Conservation (phyloP, 148 eudicot genomes). For the Agrostemma githago region DNA sequence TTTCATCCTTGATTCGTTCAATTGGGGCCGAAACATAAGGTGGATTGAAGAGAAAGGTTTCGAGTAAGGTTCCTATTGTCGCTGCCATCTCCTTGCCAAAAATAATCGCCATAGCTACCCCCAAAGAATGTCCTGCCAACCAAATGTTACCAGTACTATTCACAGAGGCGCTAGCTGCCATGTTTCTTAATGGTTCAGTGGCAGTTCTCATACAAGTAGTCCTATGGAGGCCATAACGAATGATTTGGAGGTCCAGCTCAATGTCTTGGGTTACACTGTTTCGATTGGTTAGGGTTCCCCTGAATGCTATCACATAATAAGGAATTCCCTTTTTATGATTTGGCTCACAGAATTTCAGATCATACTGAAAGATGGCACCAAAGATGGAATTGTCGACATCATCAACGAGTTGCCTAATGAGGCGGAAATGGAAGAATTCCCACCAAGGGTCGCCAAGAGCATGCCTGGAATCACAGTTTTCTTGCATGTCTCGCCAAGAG, state of each 20-base stretch:
- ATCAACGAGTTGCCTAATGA: conserved; percentile 34
- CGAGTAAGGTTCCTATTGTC: conserved; percentile 33
- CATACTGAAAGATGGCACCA: conserved; percentile 55
- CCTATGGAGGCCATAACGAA: conserved; percentile 34
- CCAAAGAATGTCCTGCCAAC: conserved; percentile 77
- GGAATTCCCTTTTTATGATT: conserved; percentile 33
- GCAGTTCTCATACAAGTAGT: conserved; percentile 38
- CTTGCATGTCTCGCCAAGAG: conserved; percentile 53
- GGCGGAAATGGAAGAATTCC: conserved; percentile 46
- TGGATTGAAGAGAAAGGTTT: conserved; percentile 71
- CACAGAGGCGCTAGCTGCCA: conserved; percentile 18
- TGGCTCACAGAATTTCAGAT: conserved; percentile 10
- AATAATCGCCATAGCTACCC: conserved; percentile 61
- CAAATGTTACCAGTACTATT: conserved; percentile 28
- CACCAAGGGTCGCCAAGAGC: conserved; percentile 77
- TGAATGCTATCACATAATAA: conserved; percentile 55
- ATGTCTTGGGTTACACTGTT: conserved; percentile 40
- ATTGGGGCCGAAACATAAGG: conserved; percentile 52
- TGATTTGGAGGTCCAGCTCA: conserved; percentile 37
- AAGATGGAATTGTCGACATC: conserved; percentile 44
- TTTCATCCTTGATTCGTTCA: conserved; percentile 31
- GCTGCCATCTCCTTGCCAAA: conserved; percentile 59
- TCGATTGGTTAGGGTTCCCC: conserved; percentile 50
- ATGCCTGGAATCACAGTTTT: conserved; percentile 35
- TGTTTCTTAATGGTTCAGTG: conserved; percentile 22